Evolutionary conservation across 805 yeast species (phyloP), one percentile per base, ranked within the genome.

Genomic region (Kazachstania martiniae): DNA sequence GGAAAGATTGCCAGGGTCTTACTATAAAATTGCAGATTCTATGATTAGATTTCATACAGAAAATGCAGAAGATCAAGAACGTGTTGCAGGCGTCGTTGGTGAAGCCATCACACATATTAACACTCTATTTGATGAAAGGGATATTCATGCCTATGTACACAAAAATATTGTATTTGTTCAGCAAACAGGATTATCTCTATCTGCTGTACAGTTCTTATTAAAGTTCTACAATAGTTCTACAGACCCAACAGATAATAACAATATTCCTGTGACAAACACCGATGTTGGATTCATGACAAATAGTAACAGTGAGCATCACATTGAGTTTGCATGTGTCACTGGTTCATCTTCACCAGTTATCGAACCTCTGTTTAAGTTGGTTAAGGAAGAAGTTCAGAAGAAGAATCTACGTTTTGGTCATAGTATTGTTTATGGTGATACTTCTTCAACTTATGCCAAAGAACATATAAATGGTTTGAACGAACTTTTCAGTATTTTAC

Each of bases 21-120:
- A 70, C 42, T 68, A 78, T 29, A 79, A 77, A 38, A 63, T 72
- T 25, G 81, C 80, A 39, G 94, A 85, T 37, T 77, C 89, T 25
- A 74, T 84, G 25, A 65, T 89, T 27, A 67, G 79, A 36, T 75
- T 85, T 48, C 81, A 83, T 44, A 77, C 93, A 2, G 86, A 82
- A 30, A 66, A 65, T 31, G 74, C 82, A 5, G 70, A 69, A 28
- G 74, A 71, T 27, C 61, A 65, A 18, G 84, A 77, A 31, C 71
- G 94, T 45, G 74, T 75, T 32, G 56, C 68, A 19, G 66, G 77
- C 29, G 68, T 77, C 13, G 70, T 84, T 59, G 95, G 96, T 30
- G 95, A 86, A 45, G 70, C 80, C 35, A 76, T 87, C 29, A 77
- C 87, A 16, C 86, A 85, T 53, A 74, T 87, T 35, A 86, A 89